Evolutionary conservation across 2,329 filamentous ascomycete species (phyloP), one percentile per base, ranked within the genome.

Genomic region (Penicillium sclerotiorum): DNA sequence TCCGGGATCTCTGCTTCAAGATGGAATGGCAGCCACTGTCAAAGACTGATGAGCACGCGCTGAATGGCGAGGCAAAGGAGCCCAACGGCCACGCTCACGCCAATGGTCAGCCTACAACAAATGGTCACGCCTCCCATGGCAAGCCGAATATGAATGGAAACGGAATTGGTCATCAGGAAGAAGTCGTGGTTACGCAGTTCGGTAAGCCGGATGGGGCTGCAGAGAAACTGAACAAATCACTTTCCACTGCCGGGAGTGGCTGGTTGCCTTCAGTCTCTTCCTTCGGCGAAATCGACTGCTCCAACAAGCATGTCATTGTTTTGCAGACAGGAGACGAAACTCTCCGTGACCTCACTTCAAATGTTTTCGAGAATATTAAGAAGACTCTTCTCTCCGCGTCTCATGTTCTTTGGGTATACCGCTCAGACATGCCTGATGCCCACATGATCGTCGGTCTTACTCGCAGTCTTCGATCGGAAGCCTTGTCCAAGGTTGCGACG

Each of bases 381-480:
- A 50, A 38, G 13, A 48, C 55, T 3, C 37, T 65, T 3, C 49
- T 65, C 1, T 54, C 44, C 17, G 57, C 61, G 15, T 47, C 42
- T 6, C 45, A 53, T 18, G 39, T 62, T 3, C 53, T 65, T 11
- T 65, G 63, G 63, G 61, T 65, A 8, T 62, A 63, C 28, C 50
- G 49, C 5, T 43, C 49, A 12, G 51, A 57, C 15, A 53, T 30
- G 18, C 61, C 61, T 8, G 63, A 65, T 45, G 49, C 58, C 12
- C 59, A 63, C 25, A 65, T 65, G 63, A 58, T 52, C n/a, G 55
- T 65, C n/a, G 63, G 63, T 8, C 36, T 65, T 8, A 53, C 59
- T 9, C 53, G 63, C 12, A 63, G 55, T 37, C 39, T 65, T 15
- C 59, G 63, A 13, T 65, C 63, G 1, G 62, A 65, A 43, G 58